Base-by-base conservation (phyloP, 1,284 basidiomycete genomes). In the Agaricales sp. region DNA sequence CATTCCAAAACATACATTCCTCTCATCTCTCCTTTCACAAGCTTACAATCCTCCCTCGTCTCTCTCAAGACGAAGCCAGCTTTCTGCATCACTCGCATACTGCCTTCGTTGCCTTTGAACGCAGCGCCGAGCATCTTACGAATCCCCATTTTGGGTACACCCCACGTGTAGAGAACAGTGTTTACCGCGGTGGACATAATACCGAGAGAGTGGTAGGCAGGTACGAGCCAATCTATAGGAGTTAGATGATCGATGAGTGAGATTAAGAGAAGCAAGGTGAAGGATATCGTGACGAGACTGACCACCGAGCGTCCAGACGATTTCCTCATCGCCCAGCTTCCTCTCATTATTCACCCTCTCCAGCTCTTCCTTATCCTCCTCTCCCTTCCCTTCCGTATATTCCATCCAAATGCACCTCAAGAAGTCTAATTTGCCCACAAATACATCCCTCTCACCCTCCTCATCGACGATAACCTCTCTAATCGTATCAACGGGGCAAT, bases 151-250 rank as follows among this genome's bases (percentile, higher is more conserved):
- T 55, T 51, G 2, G 60, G 59, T 2, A 61, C 48, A 11, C 58
- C 62, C 62, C 62, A 65, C 14, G 51, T 21, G 4, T 58, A 49
- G 24, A 65, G 55, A 35, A 65, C 35, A 6, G 56, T 54, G 3
- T 45, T 51, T 8, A 65, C 38, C 3, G 54, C 61, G 8, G 54
- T 52, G 16, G 57, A 58, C 61, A 64, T 65, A 23, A 65, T 63
- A 8, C 63, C 63, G 46, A 56, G 53, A 1, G 57, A 55, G 46
- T 64, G 62, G 49, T 63, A 55, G 14, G 52, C 55, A 12, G 62
- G 56, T 13, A 54, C 49, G 11, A 63, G 53, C 43, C 61, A 63
- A 50, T 62, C 63, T 64, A 20, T 41, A 30, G 14, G 6, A 30
- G 6, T n/a, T n/a, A n/a, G n/a, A n/a, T n/a, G n/a, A n/a, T n/a